Evolutionary conservation across 164 flowering plant genomes (phyloP).

Genomic region (Malania oleifera): DNA sequence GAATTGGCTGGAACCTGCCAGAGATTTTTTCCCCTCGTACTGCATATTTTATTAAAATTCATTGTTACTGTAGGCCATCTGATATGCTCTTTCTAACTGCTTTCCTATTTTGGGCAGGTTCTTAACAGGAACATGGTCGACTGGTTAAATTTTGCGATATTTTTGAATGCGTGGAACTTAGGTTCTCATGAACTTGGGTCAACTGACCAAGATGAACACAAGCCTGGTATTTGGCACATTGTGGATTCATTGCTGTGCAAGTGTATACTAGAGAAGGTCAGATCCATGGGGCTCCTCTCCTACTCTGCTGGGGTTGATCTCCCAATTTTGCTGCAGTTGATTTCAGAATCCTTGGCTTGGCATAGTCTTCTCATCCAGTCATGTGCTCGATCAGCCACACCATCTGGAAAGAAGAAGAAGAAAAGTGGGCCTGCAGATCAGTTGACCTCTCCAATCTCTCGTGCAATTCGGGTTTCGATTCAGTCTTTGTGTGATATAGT

Average conservation of each 20-base stretch:
- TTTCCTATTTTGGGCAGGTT: slow-evolving; percentile 45
- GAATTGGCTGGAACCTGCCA: no score
- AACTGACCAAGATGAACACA: slow-evolving; percentile 19
- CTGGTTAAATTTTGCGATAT: slow-evolving; percentile 82
- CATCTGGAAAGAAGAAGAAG: slow-evolving; percentile 79
- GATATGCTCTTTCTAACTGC: no score
- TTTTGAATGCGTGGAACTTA: slow-evolving; percentile 71
- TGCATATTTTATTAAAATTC: no score
- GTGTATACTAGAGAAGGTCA: slow-evolving; percentile 31
- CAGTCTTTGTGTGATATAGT: slow-evolving; percentile 29
- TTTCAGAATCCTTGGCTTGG: slow-evolving; percentile 86
- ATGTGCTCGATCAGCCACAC: slow-evolving; percentile 52
- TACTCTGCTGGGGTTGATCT: slow-evolving; percentile 37
- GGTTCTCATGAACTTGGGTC: slow-evolving; percentile 31
- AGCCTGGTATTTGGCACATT: slow-evolving; percentile 33
- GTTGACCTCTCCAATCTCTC: slow-evolving; percentile 25
- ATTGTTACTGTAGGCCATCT: no score
- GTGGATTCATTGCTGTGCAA: slow-evolving; percentile 52
- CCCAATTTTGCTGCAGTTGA: slow-evolving; percentile 48
- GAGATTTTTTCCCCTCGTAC: no score
- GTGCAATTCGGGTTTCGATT: slow-evolving; percentile 40
- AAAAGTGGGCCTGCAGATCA: slow-evolving; percentile 49
- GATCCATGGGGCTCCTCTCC: slow-evolving; percentile 27
- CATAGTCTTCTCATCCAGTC: slow-evolving; percentile 71
- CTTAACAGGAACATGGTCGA: slow-evolving; percentile 41